These are phyloP conservation scores for Ophiostoma ips DNA, from an alignment of 2,329 filamentous ascomycete species.

Conservation along the genomic window DNA sequence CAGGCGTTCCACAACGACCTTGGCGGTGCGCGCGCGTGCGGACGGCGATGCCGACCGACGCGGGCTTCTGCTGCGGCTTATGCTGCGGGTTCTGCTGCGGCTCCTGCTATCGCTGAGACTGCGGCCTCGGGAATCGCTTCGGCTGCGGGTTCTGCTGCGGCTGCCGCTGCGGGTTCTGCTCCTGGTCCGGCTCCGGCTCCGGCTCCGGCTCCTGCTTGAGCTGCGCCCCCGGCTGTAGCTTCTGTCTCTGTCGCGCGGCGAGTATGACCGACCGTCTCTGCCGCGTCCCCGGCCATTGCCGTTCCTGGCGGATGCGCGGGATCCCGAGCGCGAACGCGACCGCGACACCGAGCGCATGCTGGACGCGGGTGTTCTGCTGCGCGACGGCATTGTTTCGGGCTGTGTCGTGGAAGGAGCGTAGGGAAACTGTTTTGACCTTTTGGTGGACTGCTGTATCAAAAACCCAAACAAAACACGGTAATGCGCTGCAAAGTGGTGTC, in stretches of 20 bases:
- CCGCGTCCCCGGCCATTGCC: not conserved
- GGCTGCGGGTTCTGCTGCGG: constrained; percentile 17
- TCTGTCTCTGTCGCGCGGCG: not conserved
- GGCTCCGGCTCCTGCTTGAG: constrained; percentile 13
- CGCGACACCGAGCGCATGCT: constrained; percentile 6
- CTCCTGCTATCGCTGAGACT: not conserved
- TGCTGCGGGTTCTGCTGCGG: not conserved
- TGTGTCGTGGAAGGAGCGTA: too few relatives aligned
- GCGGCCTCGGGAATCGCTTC: not conserved
- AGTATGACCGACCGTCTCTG: not conserved
- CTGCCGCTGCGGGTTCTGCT: constrained; percentile 16
- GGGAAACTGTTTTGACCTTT: too few relatives aligned
- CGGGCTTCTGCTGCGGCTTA: constrained; percentile 17
- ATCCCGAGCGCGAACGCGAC: constrained; percentile 2
- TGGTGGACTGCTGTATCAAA: too few relatives aligned
- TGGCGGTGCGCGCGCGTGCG: constrained; percentile 1
- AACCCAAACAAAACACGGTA: too few relatives aligned
- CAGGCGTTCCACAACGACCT: constrained; percentile 72
- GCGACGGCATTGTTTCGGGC: constrained; percentile 3
- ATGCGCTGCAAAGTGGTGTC: too few relatives aligned
- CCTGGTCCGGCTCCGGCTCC: not conserved
- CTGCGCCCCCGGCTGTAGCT: constrained; percentile 18
- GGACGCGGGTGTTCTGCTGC: constrained; percentile 2
- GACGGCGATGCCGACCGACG: constrained; percentile 18
- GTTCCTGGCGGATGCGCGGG: not conserved